Base-by-base conservation (phyloP, 116 monocot genomes). In the Papilionanthe hybrid region DNA sequence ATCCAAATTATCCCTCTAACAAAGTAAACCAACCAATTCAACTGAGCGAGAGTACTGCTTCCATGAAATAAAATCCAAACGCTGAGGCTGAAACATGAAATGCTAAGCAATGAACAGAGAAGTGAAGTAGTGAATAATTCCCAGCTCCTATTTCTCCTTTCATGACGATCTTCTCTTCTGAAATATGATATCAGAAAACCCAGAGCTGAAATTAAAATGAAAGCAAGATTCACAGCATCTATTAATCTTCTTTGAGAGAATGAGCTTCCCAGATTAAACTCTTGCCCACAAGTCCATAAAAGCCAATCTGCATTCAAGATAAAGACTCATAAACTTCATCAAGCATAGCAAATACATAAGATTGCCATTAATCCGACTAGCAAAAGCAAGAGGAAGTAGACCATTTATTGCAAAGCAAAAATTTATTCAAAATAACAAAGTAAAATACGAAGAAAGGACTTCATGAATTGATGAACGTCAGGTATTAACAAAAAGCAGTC, bases 1-100 rank as follows among this genome's bases (percentile, higher is more conserved):
- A 79, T 30, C 87, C 87, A 87, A 23, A 84, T 27, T 23, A 87
- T 29, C 12, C 82, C 79, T 58, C 87, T 84, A 60, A 82, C 11
- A 28, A 77, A 76, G 25, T 27, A 79, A 55, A 77, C 18, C 37
- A 37, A 8, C 77, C 82, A 80, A n/a, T 80, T 63, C 25, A 77
- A 29, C 17, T 73, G 20, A 22, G 44, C 7, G 18, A 57, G 19
- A 30, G 29, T 29, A 20, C 45, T 29, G 29, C 68, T 55, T 66
- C 75, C 67, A 74, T 63, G 75, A 42, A 49, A 75, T 42, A 80
- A 77, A 78, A 30, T 12, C 78, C 75, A 78, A 7, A 81, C 12
- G 10, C 81, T 72, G 11, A 69, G 11, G 72, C 75, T 69, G 45
- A 84, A 32, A 76, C 58, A 72, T 1, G 50, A 65, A 72, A 76